A percentile compares a stretch with the other conserved stretches of the same genome.
phyloP scores from a whole-genome alignment of 2,329 filamentous ascomycete genomes.

The Botrytis galanthina region DNA sequence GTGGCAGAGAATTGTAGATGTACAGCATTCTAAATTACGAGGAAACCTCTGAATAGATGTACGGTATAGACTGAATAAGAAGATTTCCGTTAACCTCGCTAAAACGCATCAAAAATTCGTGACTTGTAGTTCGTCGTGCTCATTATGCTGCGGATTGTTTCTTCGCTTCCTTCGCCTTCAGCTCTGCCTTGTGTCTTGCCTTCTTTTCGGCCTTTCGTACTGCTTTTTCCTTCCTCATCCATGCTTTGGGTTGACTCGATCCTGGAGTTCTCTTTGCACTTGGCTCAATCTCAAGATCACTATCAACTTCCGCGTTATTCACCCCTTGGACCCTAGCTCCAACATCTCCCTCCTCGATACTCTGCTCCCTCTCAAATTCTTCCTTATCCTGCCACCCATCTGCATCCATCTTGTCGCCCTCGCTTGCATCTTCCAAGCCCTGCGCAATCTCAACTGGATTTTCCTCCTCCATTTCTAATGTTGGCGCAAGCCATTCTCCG shows the following conservation, averaged over 20 bases:
- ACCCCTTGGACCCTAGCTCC: constrained; percentile 23
- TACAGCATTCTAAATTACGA: constrained; percentile 1
- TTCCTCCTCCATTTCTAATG: constrained; percentile 40
- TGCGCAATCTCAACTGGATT: constrained; percentile 29
- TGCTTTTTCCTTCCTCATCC: constrained; percentile 35
- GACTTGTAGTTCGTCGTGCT: constrained; percentile 11
- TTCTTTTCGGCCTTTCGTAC: constrained; percentile 41
- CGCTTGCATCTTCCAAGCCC: constrained; percentile 31
- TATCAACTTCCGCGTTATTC: constrained; percentile 40
- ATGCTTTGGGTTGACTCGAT: constrained; percentile 40
- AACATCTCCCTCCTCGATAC: constrained; percentile 34
- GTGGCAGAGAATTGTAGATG: constrained; percentile 70
- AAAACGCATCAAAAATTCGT: constrained; percentile 19
- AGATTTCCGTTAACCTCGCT: constrained; percentile 6
- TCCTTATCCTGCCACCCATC: constrained; percentile 41
- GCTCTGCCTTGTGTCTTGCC: constrained; percentile 52
- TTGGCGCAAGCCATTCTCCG: constrained; percentile 49
- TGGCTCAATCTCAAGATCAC: constrained; percentile 38
- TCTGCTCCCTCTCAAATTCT: constrained; percentile 40
- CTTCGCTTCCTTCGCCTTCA: constrained; percentile 60
- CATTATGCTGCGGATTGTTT: constrained; percentile 40
- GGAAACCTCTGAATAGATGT: constrained; percentile 42
- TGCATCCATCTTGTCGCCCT: constrained; percentile 31
- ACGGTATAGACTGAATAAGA: constrained; percentile 17
- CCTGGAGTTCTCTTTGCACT: constrained; percentile 21